Conservation (phyloP, 257 asterid genomes). For the Rauvolfia tetraphylla region DNA sequence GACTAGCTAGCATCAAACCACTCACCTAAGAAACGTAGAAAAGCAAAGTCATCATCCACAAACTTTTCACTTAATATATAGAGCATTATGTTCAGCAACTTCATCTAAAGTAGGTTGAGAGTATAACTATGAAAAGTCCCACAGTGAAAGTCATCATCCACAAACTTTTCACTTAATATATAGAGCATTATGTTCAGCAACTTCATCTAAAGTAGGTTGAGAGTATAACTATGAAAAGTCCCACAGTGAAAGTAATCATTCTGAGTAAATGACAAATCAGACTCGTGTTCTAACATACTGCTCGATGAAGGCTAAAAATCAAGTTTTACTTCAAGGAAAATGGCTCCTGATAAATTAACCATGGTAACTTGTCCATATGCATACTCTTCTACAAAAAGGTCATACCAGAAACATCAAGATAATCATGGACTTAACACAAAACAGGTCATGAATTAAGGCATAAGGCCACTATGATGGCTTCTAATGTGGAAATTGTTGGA, state of each 20-base stretch:
- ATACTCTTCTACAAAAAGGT: neutral
- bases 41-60: constrained; percentile 2
- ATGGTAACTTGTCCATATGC: neutral
- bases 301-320: neutral
- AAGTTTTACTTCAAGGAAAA: neutral
- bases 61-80: constrained; percentile 14
- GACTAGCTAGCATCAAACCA: constrained; percentile 99
- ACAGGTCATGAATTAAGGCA: neutral
- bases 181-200: neutral
- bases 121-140: neutral
- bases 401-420: neutral
- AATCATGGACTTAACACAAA: neutral
- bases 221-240: neutral
- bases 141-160: neutral
- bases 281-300: neutral
- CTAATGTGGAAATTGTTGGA: neutral
- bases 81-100: neutral
- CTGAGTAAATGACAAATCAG: neutral
- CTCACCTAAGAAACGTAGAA: constrained; percentile 60
- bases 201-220: neutral
- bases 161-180: constrained; percentile 11
- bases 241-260: neutral
- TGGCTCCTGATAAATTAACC: neutral
- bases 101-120: neutral
- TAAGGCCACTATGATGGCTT: neutral